Base-by-base conservation (phyloP, 2,329 filamentous ascomycete species). In the Xylaria polymorpha region DNA sequence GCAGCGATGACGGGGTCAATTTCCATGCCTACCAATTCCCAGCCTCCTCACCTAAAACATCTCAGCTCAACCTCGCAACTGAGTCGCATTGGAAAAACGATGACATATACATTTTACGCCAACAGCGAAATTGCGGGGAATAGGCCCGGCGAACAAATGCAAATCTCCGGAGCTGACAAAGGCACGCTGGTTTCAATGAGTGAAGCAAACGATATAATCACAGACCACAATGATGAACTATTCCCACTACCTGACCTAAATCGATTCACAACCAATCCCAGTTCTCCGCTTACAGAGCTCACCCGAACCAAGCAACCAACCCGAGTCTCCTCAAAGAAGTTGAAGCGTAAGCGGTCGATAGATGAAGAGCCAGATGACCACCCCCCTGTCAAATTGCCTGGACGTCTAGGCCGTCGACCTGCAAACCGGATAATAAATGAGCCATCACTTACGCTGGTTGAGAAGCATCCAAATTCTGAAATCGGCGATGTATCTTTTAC, bases 91-190 rank as follows among this genome's bases (percentile, higher is more conserved):
- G 81, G 81, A 10, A 83, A 81, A 69, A 82, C 81, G 35, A 80
- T 80, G 61, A 80, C 81, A 10, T 84, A 83, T 69, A 80, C 81
- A 55, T 84, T 82, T 65, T 79, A 78, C 46, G 73, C 77, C 7
- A 68, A 71, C 50, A 68, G 57, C 18, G 75, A 75, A 50, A 60
- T 68, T 1, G 14, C 55, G 5, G 53, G 62, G 18, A 39, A n/a
- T 18, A 20, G 18, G 12, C 20, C 20, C 2, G 39, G 41, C 32
- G 58, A 61, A n/a, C 61, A 66, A 29, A 18, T 29, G 10, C 70
- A 68, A 48, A 15, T 25, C 22, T 14, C 20, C 14, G 29, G 35
- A 7, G 29, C 18, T 20, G 65, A 66, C 9, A 20, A 18, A 14
- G 59, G 50, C 48, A 32, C 46, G 4, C 10, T 32, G 12, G 15